A percentile compares a stretch with the other conserved stretches of the same genome.
Evolutionary conservation across 73 alveolate genomes (phyloP).

Genomic region (Paramecium biaurelia): DNA sequence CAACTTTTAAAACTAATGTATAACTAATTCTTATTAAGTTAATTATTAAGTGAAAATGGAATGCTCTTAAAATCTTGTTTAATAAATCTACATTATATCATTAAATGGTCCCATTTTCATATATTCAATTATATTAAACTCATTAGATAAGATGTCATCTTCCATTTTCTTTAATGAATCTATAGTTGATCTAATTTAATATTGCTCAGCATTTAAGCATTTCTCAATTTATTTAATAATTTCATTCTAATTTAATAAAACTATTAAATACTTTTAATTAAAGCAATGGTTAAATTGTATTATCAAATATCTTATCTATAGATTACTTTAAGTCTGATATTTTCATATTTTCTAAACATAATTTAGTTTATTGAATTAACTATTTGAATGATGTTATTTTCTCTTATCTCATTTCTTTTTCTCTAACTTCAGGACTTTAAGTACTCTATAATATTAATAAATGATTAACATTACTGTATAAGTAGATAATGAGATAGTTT

Average conservation of each 20-base stretch:
- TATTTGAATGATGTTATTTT: not conserved
- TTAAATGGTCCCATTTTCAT: constrained; percentile 51
- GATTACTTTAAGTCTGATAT: not conserved
- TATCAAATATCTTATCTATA: constrained; percentile 21
- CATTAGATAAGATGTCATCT: constrained; percentile 28
- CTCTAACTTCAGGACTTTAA: constrained; percentile 19
- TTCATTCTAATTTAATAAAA: not conserved
- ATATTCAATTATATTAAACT: constrained; percentile 30
- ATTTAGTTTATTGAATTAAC: not conserved
- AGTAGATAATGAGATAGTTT: constrained; percentile 28
- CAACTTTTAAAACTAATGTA: not conserved
- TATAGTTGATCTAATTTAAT: not conserved
- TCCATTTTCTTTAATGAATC: constrained; percentile 39
- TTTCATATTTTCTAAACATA: not conserved
- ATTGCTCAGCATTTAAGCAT: constrained; percentile 37
- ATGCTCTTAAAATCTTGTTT: constrained; percentile 37
- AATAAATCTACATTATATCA: constrained; percentile 16
- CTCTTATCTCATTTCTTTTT: constrained; percentile 34
- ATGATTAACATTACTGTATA: constrained; percentile 18
- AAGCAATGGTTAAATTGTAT: constrained; percentile 1
- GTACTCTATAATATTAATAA: not conserved
- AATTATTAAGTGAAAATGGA: not conserved
- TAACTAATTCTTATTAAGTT: not conserved
- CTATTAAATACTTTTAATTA: not conserved
- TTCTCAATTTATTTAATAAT: not conserved